phyloP scores from a whole-genome alignment of 73 alveolate genomes.

The Effrenium voratum region DNA sequence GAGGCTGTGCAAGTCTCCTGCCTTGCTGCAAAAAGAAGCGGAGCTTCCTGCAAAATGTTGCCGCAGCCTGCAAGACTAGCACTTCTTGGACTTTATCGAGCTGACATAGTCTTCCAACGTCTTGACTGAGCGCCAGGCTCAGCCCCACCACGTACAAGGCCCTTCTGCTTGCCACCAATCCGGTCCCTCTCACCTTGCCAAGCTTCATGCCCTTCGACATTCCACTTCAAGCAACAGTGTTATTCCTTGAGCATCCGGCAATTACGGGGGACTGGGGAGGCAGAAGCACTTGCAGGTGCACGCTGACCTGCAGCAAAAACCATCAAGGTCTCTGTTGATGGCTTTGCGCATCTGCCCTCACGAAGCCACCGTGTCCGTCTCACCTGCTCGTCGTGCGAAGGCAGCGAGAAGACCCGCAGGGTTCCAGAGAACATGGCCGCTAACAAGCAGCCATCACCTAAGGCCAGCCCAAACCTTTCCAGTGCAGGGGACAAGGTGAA shows the following conservation, averaged over 20 bases:
- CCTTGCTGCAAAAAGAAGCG: slow-evolving; percentile 89
- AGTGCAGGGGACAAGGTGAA: not conserved
- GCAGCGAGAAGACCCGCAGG: slow-evolving; percentile 68
- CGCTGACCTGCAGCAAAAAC: slow-evolving; percentile 22
- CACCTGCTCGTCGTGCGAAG: slow-evolving; percentile 78
- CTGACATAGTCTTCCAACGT: not conserved
- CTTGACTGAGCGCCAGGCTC: not conserved
- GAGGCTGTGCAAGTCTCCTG: not conserved
- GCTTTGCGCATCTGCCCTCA: not conserved
- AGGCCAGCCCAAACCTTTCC: not conserved
- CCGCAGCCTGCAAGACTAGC: slow-evolving; percentile 41
- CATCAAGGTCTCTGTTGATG: not conserved
- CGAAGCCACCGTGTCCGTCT: not conserved
- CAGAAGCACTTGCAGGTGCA: slow-evolving; percentile 42
- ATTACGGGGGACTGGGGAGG: slow-evolving; percentile 84
- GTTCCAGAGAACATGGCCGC: slow-evolving; percentile 91
- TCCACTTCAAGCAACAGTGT: not conserved
- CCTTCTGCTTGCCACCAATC: slow-evolving; percentile 81
- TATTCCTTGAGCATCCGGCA: not conserved
- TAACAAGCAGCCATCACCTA: slow-evolving; percentile 55
- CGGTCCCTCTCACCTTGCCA: slow-evolving; percentile 20
- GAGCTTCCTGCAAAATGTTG: slow-evolving; percentile 66
- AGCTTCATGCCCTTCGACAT: not conserved
- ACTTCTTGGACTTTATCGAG: not conserved
- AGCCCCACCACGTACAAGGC: slow-evolving; percentile 54